Conservation (phyloP, 2,329 filamentous ascomycete genomes). For the Beauveria pseudobassiana region DNA sequence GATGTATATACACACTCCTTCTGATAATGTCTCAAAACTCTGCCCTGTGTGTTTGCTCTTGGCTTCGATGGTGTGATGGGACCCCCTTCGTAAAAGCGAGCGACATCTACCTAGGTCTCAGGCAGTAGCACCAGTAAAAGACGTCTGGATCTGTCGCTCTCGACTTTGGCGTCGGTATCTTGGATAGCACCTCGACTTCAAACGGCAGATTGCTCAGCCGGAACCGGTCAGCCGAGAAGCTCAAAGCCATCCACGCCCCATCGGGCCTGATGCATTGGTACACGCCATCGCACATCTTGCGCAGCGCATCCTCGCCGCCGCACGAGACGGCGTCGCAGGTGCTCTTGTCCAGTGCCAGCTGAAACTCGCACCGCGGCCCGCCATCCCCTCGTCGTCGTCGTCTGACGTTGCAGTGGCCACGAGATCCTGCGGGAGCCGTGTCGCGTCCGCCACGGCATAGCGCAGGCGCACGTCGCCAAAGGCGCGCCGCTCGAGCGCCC, state of each 20-base stretch:
- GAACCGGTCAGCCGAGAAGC: slow-evolving; percentile 37
- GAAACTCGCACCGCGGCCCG: slow-evolving; percentile 20
- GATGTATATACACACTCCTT: neutral
- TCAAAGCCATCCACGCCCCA: slow-evolving; percentile 41
- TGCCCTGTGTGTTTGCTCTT: neutral
- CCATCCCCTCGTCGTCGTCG: neutral
- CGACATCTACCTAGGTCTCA: slow-evolving; percentile 24
- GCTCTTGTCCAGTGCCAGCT: slow-evolving; percentile 42
- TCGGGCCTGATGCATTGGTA: slow-evolving; percentile 25
- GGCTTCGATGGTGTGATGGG: neutral
- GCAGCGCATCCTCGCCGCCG: slow-evolving; percentile 30
- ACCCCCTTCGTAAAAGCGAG: neutral
- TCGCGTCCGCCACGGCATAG: slow-evolving; percentile 40
- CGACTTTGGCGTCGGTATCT: slow-evolving; percentile 33
- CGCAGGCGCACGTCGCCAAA: slow-evolving; percentile 38
- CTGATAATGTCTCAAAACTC: neutral
- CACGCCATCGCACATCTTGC: slow-evolving; percentile 32
- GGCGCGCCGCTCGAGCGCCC: slow-evolving; percentile 28
- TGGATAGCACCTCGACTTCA: slow-evolving; percentile 32
- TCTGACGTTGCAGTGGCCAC: neutral
- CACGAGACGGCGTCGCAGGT: slow-evolving; percentile 42
- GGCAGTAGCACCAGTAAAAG: slow-evolving; percentile 37
- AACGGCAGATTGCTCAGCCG: slow-evolving; percentile 31
- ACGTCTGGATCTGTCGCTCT: slow-evolving; percentile 38
- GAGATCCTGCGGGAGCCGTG: slow-evolving; percentile 23